Evolutionary conservation across 2,329 filamentous ascomycete species (phyloP).

Genomic region (Colletotrichum sp.): DNA sequence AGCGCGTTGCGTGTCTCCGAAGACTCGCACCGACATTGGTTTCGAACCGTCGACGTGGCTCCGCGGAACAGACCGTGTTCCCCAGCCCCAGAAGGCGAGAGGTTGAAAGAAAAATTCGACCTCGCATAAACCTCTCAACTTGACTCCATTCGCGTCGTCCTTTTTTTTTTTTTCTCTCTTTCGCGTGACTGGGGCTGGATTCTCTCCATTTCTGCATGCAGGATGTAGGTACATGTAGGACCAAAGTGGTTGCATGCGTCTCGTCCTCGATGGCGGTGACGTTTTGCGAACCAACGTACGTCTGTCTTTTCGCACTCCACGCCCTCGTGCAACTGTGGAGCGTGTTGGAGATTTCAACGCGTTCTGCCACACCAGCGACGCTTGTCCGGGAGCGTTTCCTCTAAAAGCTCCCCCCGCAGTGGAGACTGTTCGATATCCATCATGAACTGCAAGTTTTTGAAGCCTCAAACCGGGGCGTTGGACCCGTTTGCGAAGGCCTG

Average conservation of each 20-base stretch:
- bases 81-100: neutral
- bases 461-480: conserved; percentile 11
- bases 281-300: neutral
- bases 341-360: conserved; percentile 1
- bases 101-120: neutral
- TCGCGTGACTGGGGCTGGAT: neutral
- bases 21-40: neutral
- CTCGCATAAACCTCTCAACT: conserved; percentile 2
- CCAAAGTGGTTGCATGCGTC: conserved; percentile 18
- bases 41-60: conserved; percentile 1
- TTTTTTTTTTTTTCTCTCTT: neutral
- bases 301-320: neutral
- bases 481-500: conserved; percentile 4
- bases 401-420: conserved; percentile 9
- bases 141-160: neutral
- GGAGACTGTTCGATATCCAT: conserved; percentile 10
- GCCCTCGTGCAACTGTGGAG: conserved; percentile 2
- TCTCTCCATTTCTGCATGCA: conserved; percentile 1
- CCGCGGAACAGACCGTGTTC: neutral
- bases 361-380: neutral
- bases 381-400: conserved; percentile 6
- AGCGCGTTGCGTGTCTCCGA: neutral
- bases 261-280: neutral
- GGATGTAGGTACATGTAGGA: neutral
- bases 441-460: conserved; percentile 9